A percentile compares a stretch with the other conserved stretches of the same genome.
Evolutionary conservation across 2,329 filamentous ascomycete species (phyloP).

Genomic region (Epichloe sibirici): DNA sequence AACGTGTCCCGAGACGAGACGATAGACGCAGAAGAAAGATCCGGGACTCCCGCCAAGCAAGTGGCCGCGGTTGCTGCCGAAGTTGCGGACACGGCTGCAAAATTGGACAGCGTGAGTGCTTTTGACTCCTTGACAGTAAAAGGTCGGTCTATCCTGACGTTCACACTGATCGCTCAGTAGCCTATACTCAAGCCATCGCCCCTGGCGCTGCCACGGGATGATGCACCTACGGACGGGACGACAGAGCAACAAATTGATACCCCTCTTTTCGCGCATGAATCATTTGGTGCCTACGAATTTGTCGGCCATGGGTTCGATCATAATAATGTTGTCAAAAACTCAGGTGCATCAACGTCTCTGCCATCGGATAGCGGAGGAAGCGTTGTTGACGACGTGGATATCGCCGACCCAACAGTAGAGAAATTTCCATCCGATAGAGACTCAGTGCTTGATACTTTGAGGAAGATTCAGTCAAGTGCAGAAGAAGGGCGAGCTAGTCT

Average conservation of each 20-base stretch:
- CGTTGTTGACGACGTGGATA: conserved; percentile 17
- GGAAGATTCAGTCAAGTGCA: conserved; percentile 32
- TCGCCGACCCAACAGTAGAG: conserved; percentile 36
- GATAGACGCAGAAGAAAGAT: conserved; percentile 12
- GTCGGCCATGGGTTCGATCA: conserved; percentile 21
- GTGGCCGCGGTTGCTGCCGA: conserved; percentile 32
- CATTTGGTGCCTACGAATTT: conserved; percentile 28
- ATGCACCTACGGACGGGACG: background rate
- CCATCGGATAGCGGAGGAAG: conserved; percentile 10
- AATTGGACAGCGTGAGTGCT: conserved; percentile 19
- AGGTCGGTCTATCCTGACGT: conserved; percentile 7
- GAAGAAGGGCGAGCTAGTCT: conserved; percentile 26
- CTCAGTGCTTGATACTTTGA: conserved; percentile 32
- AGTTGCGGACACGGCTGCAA: conserved; percentile 29
- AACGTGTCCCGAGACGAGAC: conserved; percentile 14
- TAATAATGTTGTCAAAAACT: conserved; percentile 11
- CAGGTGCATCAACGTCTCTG: conserved; percentile 9
- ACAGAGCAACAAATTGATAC: conserved; percentile 10
- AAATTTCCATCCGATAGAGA: conserved; percentile 32
- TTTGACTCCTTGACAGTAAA: background rate
- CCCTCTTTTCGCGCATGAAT: conserved; percentile 36
- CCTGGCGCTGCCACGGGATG: background rate
- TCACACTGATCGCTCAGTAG: conserved; percentile 9
- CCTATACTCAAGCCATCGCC: conserved; percentile 6
- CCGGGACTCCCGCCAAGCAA: conserved; percentile 27